These are phyloP conservation scores for Penicillium macrosclerotiorum DNA, from an alignment of 495 filamentous ascomycete genomes.

Conservation along the genomic window DNA sequence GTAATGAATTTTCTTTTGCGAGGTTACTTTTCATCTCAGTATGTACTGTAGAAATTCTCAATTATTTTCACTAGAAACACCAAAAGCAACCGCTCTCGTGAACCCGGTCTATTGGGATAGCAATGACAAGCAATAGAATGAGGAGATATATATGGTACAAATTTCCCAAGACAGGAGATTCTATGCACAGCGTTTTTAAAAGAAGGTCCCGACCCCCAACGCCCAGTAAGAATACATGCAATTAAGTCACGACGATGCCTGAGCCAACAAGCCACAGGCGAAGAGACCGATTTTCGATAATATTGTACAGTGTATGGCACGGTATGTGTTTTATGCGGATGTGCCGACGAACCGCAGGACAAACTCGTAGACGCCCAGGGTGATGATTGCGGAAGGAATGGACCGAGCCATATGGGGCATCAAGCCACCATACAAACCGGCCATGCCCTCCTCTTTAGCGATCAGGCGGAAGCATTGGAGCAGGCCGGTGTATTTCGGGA, in stretches of 20 bases:
- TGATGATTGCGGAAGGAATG: slow-evolving; percentile 85
- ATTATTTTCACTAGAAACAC: too few species aligned
- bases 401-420: slow-evolving; percentile 84
- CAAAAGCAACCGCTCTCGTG: too few species aligned
- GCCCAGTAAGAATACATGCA: slow-evolving; percentile 21
- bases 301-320: slow-evolving; percentile 15
- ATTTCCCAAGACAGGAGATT: slow-evolving; percentile 21
- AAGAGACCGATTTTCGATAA: slow-evolving; percentile 6
- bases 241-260: slow-evolving; percentile 13
- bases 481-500: slow-evolving; percentile 78
- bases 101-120: not conserved
- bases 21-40: too few species aligned
- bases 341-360: slow-evolving; percentile 58
- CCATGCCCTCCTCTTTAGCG: slow-evolving; percentile 80
- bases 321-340: slow-evolving; percentile 6
- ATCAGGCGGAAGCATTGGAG: slow-evolving; percentile 78
- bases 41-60: too few species aligned
- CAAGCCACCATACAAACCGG: slow-evolving; percentile 78
- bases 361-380: slow-evolving; percentile 88
- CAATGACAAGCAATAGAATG: slow-evolving; percentile 3
- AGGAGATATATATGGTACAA: slow-evolving; percentile 16
- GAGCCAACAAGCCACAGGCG: slow-evolving; percentile 1
- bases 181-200: slow-evolving; percentile 17
- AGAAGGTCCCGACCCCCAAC: slow-evolving; percentile 12
- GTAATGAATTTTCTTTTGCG: not conserved